Base-by-base conservation (phyloP, 2,329 filamentous ascomycete genomes). In the Fusarium metavorans region DNA sequence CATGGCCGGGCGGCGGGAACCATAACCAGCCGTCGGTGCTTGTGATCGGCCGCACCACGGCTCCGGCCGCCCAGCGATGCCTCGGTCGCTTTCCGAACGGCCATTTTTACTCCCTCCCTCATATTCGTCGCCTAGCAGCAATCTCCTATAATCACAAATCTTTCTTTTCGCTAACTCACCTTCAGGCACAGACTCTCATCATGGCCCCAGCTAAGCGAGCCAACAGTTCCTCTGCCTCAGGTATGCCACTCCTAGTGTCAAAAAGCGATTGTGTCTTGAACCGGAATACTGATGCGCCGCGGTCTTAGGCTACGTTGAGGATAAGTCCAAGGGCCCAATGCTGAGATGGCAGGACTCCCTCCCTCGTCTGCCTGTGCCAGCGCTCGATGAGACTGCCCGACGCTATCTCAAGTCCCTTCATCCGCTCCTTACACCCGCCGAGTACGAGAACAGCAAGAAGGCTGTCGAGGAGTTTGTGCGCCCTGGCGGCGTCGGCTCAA, bases 381-480 rank as follows among this genome's bases (percentile, higher is more conserved):
- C 93, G 1, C 92, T 97, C 76, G 91, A 96, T 81, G 94, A 97
- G 86, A 97, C 94, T 8, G 90, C 93, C 41, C 88, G 90, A 73
- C 92, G 94, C 74, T 97, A 97, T 83, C 87, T 97, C 78, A 95
- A 95, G 85, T 92, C 92, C 41, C 88, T 97, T 59, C 91, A 93
- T 81, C 93, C 94, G 25, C 87, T 97, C 39, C 88, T 96, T 70
- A 92, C 90, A 48, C 83, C 89, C 41, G 83, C 85, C 77, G 94
- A 97, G 83, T 92, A 91, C 78, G 91, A 92, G 78, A 85, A 87
- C 68, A 95, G 93, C 81, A 93, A 94, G 82, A 93, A 93, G 81
- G 95, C 94, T 35, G 95, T 99, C 39, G 88, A 94, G 71, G 94
- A 95, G 8, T 98, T 99, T 84, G 87, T 98, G 77, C 92, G 92